phyloP scores from a whole-genome alignment of 1,139 yeast genomes.

The Protomyces macrosporus region DNA sequence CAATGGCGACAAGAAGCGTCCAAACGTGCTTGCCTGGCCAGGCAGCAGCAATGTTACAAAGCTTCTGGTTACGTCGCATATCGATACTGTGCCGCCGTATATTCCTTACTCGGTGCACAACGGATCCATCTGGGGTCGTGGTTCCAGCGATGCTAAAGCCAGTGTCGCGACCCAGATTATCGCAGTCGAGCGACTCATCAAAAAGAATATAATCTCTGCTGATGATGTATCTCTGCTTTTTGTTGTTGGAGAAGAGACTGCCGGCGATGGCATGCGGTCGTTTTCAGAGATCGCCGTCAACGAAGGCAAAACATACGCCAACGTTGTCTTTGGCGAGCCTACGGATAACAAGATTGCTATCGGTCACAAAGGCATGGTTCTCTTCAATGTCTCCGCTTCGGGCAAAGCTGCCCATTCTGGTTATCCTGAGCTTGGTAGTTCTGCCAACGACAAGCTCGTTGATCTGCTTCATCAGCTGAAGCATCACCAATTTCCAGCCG shows the following conservation, averaged over 20 bases:
- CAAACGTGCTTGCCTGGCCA: slow-evolving; percentile 21
- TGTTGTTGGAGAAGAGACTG: slow-evolving; percentile 66
- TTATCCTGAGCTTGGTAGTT: slow-evolving; percentile 62
- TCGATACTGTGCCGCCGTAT: slow-evolving; percentile 69
- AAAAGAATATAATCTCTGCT: slow-evolving; percentile 42
- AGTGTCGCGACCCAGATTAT: slow-evolving; percentile 60
- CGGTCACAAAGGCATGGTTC: slow-evolving; percentile 60
- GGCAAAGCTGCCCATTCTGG: slow-evolving; percentile 65
- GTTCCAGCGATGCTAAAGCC: slow-evolving; percentile 63
- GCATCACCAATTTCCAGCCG: slow-evolving; percentile 45
- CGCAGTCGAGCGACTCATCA: slow-evolving; percentile 47
- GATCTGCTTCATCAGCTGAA: slow-evolving; percentile 47
- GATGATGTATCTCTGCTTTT: slow-evolving; percentile 58
- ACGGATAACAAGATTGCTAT: slow-evolving; percentile 63
- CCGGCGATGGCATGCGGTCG: slow-evolving; percentile 41
- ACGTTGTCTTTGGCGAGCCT: slow-evolving; percentile 69
- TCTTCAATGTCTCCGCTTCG: slow-evolving; percentile 44
- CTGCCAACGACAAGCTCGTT: slow-evolving; percentile 55
- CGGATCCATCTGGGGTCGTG: slow-evolving; percentile 56
- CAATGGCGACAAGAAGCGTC: not conserved
- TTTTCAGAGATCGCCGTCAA: slow-evolving; percentile 7
- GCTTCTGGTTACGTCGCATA: slow-evolving; percentile 57
- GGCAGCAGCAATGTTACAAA: slow-evolving; percentile 40
- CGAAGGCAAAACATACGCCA: slow-evolving; percentile 45
- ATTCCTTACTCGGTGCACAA: slow-evolving; percentile 51